Evolutionary conservation across 2,329 filamentous ascomycete species (phyloP).

Genomic region (Penicillium sp.): DNA sequence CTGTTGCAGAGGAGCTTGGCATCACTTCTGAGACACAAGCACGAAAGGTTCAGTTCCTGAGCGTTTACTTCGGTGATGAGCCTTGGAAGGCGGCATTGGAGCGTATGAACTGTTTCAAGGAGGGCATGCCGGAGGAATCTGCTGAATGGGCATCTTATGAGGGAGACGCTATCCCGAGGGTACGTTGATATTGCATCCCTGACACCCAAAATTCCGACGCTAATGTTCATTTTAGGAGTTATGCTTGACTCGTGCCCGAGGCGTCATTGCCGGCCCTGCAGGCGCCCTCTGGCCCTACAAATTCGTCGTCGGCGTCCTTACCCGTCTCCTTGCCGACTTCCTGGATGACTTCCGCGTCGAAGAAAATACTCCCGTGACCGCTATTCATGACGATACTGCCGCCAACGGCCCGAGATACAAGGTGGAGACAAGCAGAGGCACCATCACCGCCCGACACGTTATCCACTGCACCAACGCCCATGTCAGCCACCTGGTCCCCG

Average conservation of each 20-base stretch:
- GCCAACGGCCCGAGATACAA: constrained; percentile 32
- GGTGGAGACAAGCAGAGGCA: constrained; percentile 49
- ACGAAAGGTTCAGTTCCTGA: constrained; percentile 31
- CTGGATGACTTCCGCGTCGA: constrained; percentile 35
- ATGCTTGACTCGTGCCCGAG: constrained; percentile 23
- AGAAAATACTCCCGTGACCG: constrained; percentile 23
- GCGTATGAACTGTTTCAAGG: constrained; percentile 26
- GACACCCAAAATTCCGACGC: background rate
- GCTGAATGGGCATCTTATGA: constrained; percentile 29
- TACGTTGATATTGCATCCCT: background rate
- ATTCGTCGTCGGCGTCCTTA: constrained; percentile 30
- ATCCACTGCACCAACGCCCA: constrained; percentile 61
- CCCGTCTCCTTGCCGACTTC: constrained; percentile 26
- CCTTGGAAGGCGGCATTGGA: constrained; percentile 23
- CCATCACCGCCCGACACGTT: constrained; percentile 51
- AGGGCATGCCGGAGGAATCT: constrained; percentile 29
- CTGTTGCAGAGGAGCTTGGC: constrained; percentile 22
- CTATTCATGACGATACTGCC: background rate
- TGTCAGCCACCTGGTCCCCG: constrained; percentile 53
- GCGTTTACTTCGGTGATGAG: constrained; percentile 29
- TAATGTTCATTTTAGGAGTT: constrained; percentile 23
- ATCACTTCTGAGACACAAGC: constrained; percentile 24
- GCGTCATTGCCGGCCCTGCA: constrained; percentile 29
- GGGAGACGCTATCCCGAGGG: constrained; percentile 22
- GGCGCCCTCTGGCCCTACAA: constrained; percentile 37